A percentile compares a stretch with the other conserved stretches of the same genome.
Conservation (phyloP, 768 basidiomycete species). For the Leccinum ochraceum region DNA sequence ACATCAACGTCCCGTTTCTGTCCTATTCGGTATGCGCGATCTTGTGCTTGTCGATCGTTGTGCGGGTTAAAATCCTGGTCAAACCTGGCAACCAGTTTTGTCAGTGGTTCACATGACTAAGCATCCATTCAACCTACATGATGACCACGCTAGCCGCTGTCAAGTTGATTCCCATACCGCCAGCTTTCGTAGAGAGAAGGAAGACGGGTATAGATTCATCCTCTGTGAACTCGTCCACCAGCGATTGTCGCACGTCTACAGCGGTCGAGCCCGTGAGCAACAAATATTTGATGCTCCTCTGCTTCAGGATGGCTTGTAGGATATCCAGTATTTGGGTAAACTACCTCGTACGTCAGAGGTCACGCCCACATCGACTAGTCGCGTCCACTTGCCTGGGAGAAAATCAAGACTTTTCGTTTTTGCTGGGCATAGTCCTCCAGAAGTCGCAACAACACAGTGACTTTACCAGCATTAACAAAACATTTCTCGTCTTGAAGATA, state of each 20-base stretch:
- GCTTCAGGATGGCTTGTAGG: slow-evolving; percentile 76
- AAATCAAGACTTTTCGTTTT: slow-evolving; percentile 84
- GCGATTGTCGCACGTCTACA: slow-evolving; percentile 88
- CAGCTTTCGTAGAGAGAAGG: slow-evolving; percentile 89
- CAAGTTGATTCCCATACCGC: slow-evolving; percentile 95
- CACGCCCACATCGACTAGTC: background rate
- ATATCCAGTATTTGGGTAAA: slow-evolving; percentile 97
- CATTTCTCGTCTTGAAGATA: slow-evolving; percentile 72
- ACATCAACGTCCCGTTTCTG: slow-evolving; percentile 94
- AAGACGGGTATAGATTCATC: slow-evolving; percentile 87
- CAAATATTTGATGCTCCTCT: slow-evolving; percentile 71
- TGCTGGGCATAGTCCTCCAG: slow-evolving; percentile 66
- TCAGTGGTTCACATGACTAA: background rate
- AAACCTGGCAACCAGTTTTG: slow-evolving; percentile 54
- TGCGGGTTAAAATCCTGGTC: slow-evolving; percentile 99
- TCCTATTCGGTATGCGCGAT: slow-evolving; percentile 96
- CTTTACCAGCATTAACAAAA: slow-evolving; percentile 88
- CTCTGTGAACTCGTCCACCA: slow-evolving; percentile 93
- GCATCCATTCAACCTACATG: slow-evolving; percentile 51
- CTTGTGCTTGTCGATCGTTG: slow-evolving; percentile 97
- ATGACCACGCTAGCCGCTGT: slow-evolving; percentile 96
- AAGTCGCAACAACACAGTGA: slow-evolving; percentile 69
- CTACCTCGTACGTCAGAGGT: slow-evolving; percentile 39
- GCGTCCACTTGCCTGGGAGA: slow-evolving; percentile 74
- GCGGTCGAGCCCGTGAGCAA: slow-evolving; percentile 91